These are phyloP conservation scores for Botrytis squamosa DNA, from an alignment of 2,329 filamentous ascomycete genomes.

Conservation along the genomic window DNA sequence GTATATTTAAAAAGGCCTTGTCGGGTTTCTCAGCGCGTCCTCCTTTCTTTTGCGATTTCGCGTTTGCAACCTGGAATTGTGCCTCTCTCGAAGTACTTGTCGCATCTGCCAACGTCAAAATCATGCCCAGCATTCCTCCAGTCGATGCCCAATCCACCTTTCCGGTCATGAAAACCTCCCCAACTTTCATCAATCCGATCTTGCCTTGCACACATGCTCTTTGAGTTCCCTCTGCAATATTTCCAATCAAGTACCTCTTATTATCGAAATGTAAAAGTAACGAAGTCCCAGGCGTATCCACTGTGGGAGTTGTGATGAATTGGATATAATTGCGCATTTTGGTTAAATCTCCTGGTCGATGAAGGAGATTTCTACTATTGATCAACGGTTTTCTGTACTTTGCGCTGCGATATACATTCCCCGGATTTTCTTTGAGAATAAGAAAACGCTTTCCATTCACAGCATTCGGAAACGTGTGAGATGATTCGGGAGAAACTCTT, in stretches of 20 bases:
- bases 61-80: conserved; percentile 28
- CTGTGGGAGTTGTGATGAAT: conserved; percentile 77
- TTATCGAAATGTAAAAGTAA: conserved; percentile 77
- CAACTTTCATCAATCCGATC: conserved; percentile 61
- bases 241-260: conserved; percentile 82
- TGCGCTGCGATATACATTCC: conserved; percentile 14
- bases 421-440: neutral
- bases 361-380: neutral
- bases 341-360: neutral
- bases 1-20: conserved; percentile 57
- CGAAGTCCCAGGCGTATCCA: conserved; percentile 79
- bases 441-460: neutral
- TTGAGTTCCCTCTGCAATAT: conserved; percentile 80
- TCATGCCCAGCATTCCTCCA: conserved; percentile 80
- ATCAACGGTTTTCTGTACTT: neutral
- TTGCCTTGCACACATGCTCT: conserved; percentile 63
- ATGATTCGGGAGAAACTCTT: neutral
- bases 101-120: conserved; percentile 78
- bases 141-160: conserved; percentile 70
- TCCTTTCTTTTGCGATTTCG: conserved; percentile 23
- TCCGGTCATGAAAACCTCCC: conserved; percentile 82
- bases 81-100: conserved; percentile 49
- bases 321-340: conserved; percentile 73
- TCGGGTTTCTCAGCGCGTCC: conserved; percentile 34
- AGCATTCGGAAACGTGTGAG: neutral